Conservation (phyloP, 805 yeast species). For the Spathaspora hagerdaliae region DNA sequence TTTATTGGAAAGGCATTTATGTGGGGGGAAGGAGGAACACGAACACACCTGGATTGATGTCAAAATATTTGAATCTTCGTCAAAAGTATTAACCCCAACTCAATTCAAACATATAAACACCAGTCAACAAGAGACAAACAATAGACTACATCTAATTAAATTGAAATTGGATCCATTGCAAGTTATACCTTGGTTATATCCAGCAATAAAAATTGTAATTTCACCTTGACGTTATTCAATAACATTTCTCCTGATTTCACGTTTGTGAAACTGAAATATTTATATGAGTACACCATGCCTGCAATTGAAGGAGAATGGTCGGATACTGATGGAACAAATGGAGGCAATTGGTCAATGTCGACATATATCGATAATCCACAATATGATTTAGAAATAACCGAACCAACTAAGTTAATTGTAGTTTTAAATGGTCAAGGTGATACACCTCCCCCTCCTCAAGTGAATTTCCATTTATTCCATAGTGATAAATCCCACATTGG, state of each 20-base stretch:
- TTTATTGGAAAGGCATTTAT: conserved; percentile 47
- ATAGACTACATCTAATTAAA: conserved; percentile 34
- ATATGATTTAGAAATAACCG: conserved; percentile 24
- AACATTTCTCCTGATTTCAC: conserved; percentile 19
- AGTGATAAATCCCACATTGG: conserved; percentile 14
- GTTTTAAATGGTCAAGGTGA: conserved; percentile 14
- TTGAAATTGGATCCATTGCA: conserved; percentile 19
- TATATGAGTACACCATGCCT: conserved; percentile 14
- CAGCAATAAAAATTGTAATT: conserved; percentile 20
- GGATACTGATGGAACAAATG: conserved; percentile 29
- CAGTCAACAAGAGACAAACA: conserved; percentile 29
- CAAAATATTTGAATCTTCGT: conserved; percentile 19
- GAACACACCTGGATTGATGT: conserved; percentile 8
- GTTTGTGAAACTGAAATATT: conserved; percentile 28
- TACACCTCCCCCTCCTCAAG: no score
- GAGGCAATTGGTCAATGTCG: conserved; percentile 52
- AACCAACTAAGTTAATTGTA: conserved; percentile 13
- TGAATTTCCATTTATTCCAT: conserved; percentile 46
- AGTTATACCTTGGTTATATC: conserved; percentile 25
- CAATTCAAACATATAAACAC: conserved; percentile 19
- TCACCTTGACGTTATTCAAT: conserved; percentile 21
- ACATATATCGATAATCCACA: conserved; percentile 56
- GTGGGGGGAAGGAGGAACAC: conserved; percentile 1
- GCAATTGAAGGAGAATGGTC: conserved; percentile 42
- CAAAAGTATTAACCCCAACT: conserved; percentile 19